Evolutionary conservation across 768 basidiomycete genomes (phyloP).

Genomic region (Kwoniella sp.): DNA sequence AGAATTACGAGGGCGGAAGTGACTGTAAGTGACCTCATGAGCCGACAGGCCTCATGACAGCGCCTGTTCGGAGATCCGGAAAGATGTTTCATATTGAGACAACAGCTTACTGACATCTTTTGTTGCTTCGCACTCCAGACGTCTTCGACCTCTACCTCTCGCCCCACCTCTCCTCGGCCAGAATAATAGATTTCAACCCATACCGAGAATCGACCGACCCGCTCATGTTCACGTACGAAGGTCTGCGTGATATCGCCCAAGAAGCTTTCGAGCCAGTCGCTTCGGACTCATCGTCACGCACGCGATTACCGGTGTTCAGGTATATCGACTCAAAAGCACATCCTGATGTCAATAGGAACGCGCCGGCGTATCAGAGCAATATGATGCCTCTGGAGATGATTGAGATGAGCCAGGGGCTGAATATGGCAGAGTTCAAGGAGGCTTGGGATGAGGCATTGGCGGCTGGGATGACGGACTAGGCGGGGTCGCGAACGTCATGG

Average conservation of each 20-base stretch:
- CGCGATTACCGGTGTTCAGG: constrained; percentile 39
- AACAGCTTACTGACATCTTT: no score
- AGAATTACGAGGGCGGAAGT: constrained; percentile 63
- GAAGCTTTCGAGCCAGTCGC: constrained; percentile 16
- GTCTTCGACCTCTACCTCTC: constrained; percentile 84
- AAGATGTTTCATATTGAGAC: no score
- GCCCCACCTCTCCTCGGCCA: constrained; percentile 72
- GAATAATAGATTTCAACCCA: constrained; percentile 90
- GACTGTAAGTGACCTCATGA: constrained; percentile 67
- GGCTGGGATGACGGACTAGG: constrained; percentile 43
- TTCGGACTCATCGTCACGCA: constrained; percentile 3
- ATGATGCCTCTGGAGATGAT: constrained; percentile 90
- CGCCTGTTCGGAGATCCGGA: no score
- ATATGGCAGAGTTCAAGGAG: constrained; percentile 72
- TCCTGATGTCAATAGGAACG: constrained; percentile 67
- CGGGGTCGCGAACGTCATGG: no score
- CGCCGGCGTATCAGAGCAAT: constrained; percentile 78
- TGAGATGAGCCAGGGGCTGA: constrained; percentile 72
- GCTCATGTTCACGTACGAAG: constrained; percentile 79
- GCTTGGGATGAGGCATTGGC: constrained; percentile 56
- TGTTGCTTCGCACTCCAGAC: constrained; percentile 60
- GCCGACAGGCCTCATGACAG: not conserved
- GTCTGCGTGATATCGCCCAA: constrained; percentile 61
- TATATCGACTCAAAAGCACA: constrained; percentile 76
- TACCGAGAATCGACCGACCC: constrained; percentile 84